Evolutionary conservation across 495 filamentous ascomycete species (phyloP).

Genomic region (Penicillium crystallinum): DNA sequence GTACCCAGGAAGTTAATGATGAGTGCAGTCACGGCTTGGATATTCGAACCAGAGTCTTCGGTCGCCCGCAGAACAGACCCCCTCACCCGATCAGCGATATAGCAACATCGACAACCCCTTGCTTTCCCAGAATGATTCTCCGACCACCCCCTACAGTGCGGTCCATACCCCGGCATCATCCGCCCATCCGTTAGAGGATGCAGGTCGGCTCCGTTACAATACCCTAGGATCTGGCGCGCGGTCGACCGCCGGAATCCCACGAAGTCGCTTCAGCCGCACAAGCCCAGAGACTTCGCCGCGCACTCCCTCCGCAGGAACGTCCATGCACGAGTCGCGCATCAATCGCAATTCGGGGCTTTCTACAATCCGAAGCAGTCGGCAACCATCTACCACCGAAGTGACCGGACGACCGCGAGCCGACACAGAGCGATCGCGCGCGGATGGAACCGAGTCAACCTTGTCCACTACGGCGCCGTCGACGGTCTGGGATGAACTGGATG

Average conservation of each 20-base stretch:
- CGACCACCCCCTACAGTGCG: constrained; percentile 34
- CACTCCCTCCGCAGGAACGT: constrained; percentile 40
- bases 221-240: constrained; percentile 35
- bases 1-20: constrained; percentile 2
- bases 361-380: constrained; percentile 43
- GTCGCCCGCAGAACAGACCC: constrained; percentile 36
- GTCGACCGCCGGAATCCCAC: constrained; percentile 40
- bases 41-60: constrained; percentile 37
- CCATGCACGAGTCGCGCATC: constrained; percentile 40
- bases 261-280: constrained; percentile 33
- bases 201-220: constrained; percentile 37
- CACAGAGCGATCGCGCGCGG: constrained; percentile 48
- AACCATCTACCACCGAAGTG: constrained; percentile 44
- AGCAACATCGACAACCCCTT: constrained; percentile 44
- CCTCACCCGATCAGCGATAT: constrained; percentile 40
- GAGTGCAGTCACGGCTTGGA: constrained; percentile 37
- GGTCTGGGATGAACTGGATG: constrained; percentile 97
- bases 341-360: constrained; percentile 55
- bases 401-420: constrained; percentile 34
- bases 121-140: constrained; percentile 35
- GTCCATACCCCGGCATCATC: constrained; percentile 41
- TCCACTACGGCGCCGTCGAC: constrained; percentile 87
- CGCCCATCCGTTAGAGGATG: constrained; percentile 48
- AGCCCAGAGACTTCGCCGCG: constrained; percentile 45
- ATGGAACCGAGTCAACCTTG: constrained; percentile 73